Evolutionary conservation across 495 filamentous ascomycete genomes (phyloP), one percentile per base, ranked within the genome.

Genomic region (Sabuloglossum arenarium): DNA sequence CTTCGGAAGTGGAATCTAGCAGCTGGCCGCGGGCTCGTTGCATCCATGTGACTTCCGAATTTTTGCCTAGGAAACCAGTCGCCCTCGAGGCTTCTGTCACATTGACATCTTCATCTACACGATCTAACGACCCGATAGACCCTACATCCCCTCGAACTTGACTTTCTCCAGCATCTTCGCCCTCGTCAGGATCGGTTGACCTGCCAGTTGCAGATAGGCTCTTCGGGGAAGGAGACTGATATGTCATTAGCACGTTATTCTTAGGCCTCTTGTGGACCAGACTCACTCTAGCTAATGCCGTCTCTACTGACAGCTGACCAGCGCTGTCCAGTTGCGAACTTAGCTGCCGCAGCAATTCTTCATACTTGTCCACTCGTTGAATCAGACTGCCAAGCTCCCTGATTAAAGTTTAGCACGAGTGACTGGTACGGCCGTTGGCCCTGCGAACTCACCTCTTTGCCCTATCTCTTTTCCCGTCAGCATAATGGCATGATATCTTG

Each of bases 51-150:
- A 79, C 71, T 54, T 79, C 76, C 0, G 79, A 82, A 49, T 73
- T 77, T 56, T 76, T 78, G 21, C 80, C 80, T 56, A 80, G 68
- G 59, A 75, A 82, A 0, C 79, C 76, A 14, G 71, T 77, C 3
- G 68, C 65, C 58, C 68, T 62, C 8, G 70, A 65, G 42, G 66
- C 63, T 58, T 73, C 69, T 29, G 62, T 75, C 27, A 70, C 70
- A 60, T 79, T 79, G 14, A 75, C 61, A 50, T 84, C 81, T 61
- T 82, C 76, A 43, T 77, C 68, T n/a, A 81, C 71, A 12, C 71
- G 68, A 59, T 83, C 81, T 24, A 79, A 65, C 12, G 76, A 78
- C 27, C 76, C 76, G 3, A 75, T 72, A 0, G 81, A 85, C 10
- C 79, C 79, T 42, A 77, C 72, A 4, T 77, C 79, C 1, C 76